These are phyloP conservation scores for Zanthoxylum bungeanum DNA, from an alignment of 345 rosid species.

Conservation along the genomic window DNA sequence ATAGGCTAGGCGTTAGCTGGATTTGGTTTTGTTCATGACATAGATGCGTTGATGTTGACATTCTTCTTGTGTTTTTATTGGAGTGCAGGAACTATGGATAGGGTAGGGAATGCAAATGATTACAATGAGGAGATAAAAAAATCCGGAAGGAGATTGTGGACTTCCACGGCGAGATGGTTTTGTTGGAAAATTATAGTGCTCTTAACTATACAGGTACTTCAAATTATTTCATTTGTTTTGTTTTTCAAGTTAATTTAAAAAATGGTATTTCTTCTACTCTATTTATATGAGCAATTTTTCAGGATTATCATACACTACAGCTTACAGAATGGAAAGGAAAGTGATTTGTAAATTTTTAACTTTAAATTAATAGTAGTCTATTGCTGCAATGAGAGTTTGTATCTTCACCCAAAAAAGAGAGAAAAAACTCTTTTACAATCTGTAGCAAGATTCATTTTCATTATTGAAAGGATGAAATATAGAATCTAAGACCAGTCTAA, in stretches of 20 bases:
- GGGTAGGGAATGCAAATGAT: conserved; percentile 54
- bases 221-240: neutral
- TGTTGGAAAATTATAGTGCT: conserved; percentile 92
- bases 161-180: conserved; percentile 95
- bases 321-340: neutral
- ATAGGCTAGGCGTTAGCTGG: neutral
- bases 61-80: neutral
- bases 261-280: neutral
- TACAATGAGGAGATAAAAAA: conserved; percentile 52
- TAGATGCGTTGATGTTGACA: neutral
- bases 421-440: neutral
- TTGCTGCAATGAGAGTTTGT: neutral
- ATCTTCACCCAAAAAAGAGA: neutral
- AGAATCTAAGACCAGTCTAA: too few relatives aligned
- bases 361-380: neutral
- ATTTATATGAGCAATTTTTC: neutral
- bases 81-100: conserved; percentile 73
- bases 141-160: conserved; percentile 82
- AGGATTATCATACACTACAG: neutral
- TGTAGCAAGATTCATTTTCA: neutral
- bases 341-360: neutral
- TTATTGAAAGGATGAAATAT: neutral
- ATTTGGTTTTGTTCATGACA: neutral
- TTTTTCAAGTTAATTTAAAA: neutral
- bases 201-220: conserved; percentile 84